phyloP scores from a whole-genome alignment of 2,329 filamentous ascomycete species.

The Gliomastix tumulicola region DNA sequence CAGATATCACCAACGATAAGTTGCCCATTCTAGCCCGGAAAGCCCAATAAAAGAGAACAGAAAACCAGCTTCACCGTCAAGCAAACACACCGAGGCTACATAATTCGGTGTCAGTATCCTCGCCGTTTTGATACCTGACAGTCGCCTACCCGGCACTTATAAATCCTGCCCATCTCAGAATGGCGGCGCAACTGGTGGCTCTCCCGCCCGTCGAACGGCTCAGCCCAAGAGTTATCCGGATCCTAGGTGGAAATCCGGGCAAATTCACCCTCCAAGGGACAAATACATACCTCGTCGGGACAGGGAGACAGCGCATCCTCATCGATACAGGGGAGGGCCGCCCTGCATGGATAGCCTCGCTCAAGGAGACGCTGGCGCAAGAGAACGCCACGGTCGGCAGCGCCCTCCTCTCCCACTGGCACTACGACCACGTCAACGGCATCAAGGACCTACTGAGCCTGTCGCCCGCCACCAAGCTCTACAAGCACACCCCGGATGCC shows the following conservation, averaged over 20 bases:
- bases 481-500: conserved; percentile 55
- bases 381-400: conserved; percentile 64
- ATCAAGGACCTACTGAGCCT: conserved; percentile 59
- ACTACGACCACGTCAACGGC: conserved; percentile 77
- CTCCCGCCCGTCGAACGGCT: conserved; percentile 72
- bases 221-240: conserved; percentile 70
- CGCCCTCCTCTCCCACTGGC: conserved; percentile 85
- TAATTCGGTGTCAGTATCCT: no score
- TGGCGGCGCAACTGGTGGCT: conserved; percentile 54
- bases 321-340: conserved; percentile 87
- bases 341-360: conserved; percentile 61
- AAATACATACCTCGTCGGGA: conserved; percentile 90
- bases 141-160: no score
- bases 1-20: no score
- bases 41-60: no score
- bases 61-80: no score
- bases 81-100: no score
- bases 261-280: conserved; percentile 75
- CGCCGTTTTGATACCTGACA: no score
- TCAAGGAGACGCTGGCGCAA: conserved; percentile 57
- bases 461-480: conserved; percentile 56
- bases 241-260: conserved; percentile 84
- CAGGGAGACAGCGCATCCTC: conserved; percentile 64
- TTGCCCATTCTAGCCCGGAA: no score
- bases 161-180: no score